Evolutionary conservation across 106 monocot species (phyloP).

Genomic region (Gastrodia elata): DNA sequence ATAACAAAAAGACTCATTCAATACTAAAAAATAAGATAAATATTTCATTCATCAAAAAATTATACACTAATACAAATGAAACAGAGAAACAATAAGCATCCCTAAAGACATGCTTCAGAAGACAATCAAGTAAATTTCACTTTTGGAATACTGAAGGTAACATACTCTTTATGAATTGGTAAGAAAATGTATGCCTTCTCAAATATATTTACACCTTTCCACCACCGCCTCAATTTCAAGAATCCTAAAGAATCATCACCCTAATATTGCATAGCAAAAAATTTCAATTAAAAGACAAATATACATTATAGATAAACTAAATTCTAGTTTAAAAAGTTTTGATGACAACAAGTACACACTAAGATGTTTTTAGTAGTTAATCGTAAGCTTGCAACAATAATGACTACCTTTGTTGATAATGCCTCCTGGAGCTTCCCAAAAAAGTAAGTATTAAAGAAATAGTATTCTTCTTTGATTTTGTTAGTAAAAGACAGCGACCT

Average conservation of each 20-base stretch:
- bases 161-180: constrained; percentile 10
- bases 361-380: neutral
- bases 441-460: constrained; percentile 81
- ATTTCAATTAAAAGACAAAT: neutral
- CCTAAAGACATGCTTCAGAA: neutral
- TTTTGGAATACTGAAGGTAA: neutral
- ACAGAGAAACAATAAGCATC: neutral
- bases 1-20: neutral
- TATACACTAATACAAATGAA: neutral
- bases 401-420: constrained; percentile 35
- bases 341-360: neutral
- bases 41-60: neutral
- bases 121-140: neutral
- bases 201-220: constrained; percentile 10
- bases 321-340: neutral
- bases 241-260: neutral
- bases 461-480: constrained; percentile 24
- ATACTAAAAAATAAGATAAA: neutral
- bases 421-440: constrained; percentile 74
- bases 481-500: constrained; percentile 8
- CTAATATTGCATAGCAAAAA: neutral
- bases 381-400: neutral
- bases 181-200: constrained; percentile 8
- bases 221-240: constrained; percentile 8
- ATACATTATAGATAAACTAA: neutral